Evolutionary conservation across 73 alveolate species (phyloP), one percentile per base, ranked within the genome.

Genomic region (Uronychia binucleata): DNA sequence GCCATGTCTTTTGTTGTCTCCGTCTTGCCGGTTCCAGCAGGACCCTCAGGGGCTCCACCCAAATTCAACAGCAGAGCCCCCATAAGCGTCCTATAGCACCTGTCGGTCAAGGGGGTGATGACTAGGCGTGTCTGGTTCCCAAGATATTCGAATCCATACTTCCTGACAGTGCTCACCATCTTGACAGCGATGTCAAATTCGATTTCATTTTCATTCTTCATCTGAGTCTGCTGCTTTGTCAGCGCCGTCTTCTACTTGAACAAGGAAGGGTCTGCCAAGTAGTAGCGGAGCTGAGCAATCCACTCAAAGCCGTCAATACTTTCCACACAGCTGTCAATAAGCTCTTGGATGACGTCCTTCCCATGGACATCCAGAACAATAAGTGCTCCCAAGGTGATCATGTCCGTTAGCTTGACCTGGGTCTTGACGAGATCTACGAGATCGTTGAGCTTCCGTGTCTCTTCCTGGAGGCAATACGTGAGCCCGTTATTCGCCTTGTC

Each of bases 71-170:
- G 88, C 57, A 96, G 81, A 28, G 99, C 98, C 19, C 98, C 98
- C 85, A 98, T 98, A 30, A 97, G 78, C 31, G 99, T 98, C 95
- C 95, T 88, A 93, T 95, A 95, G 91, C 99, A 98, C 74, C 99
- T 88, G 88, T 98, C 99, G 0, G 99, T 96, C 30, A 96, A 87
- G 1, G 98, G 98, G 33, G 99, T 96, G 1, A 96, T 96, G 1
- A 96, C 99, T 83, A 98, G 91, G 75, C 99, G 93, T 35, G 99
- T 99, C 82, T 95, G 94, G 78, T 94, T 82, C 27, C 99, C 99
- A 88, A 89, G 93, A 87, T 96, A 96, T 93, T 97, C 99, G 91
- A 95, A 94, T 78, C 98, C 89, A 77, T 94, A 96, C 46, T 91
- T 85, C 89, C 57, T 34, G 57, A 92, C 74, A 57, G 99, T 97